Evolutionary conservation across 371 early-diverging fungal species (phyloP), one percentile per base, ranked within the genome.

Genomic region (Mucor lusitanicus): DNA sequence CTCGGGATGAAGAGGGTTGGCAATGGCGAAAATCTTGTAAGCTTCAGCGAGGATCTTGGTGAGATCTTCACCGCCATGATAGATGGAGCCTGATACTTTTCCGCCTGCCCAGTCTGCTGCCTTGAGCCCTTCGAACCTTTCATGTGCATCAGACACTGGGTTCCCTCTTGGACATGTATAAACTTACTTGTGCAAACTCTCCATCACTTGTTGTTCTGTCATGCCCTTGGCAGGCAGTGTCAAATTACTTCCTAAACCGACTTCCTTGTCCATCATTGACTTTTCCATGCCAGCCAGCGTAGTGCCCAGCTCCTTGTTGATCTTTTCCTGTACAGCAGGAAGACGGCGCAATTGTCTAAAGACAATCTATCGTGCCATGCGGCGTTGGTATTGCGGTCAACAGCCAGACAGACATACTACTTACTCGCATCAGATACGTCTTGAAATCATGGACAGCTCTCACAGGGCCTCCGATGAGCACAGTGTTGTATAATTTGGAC

Each of bases 1-100:
- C 62, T 96, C 97, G 6, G 98, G 97, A 71, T 98, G 98, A 59
- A 98, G 85, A 19, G 97, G 97, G 70, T 98, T 98, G 44, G 94
- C 82, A 42, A 92, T 72, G 19, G 89, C 87, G 74, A 94, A 97
- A 75, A 92, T 85, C n/a, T 85, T 85, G 73, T 94, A 97, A 2
- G 97, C 97, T 61, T 94, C 88, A 25, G 90, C 90, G 15, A 90
- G 76, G 27, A 97, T 78, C 37, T 86, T 72, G 12, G 87, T 87
- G 28, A 95, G 82, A 35, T 90, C 89, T 58, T 92, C 88, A 61
- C 94, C 95, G 63, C 96, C 95, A 76, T 95, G 95, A 77, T 97
- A 97, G 37, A 98, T 90, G 0, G 95, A 90, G 21, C 98, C 98
- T 15, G 95, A 94, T 12, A 93, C 92, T 61, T 90, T 91, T 54